Percentiles rank a stretch among this genome's conserved stretches.
Conservation (phyloP, 2,329 filamentous ascomycete genomes). For the Clonostachys rosea region DNA sequence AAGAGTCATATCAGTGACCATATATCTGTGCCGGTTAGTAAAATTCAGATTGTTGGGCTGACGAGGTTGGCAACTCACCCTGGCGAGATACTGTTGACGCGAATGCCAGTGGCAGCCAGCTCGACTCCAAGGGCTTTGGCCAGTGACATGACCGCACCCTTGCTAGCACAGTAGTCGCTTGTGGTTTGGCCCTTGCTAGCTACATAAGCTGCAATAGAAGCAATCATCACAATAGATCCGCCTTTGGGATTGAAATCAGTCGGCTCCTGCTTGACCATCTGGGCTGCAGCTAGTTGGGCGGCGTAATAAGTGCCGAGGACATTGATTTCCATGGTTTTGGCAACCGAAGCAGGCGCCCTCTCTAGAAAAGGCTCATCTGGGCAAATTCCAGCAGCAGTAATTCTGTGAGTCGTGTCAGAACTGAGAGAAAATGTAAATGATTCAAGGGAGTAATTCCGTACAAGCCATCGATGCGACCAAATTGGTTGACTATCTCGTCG, state of each 20-base stretch:
- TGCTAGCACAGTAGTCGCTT: constrained; percentile 36
- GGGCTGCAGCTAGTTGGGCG: constrained; percentile 23
- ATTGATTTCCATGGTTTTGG: constrained; percentile 17
- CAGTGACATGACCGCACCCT: constrained; percentile 37
- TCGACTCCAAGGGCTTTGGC: constrained; percentile 30
- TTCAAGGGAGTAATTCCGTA: not conserved
- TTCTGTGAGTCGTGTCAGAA: constrained; percentile 1
- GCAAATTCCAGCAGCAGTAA: constrained; percentile 18
- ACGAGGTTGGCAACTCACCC: constrained; percentile 12
- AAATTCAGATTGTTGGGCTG: not conserved
- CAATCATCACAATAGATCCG: constrained; percentile 23
- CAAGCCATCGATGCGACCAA: not conserved
- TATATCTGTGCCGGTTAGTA: constrained; percentile 13
- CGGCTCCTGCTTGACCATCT: constrained; percentile 22
- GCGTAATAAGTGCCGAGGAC: constrained; percentile 24
- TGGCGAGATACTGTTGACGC: constrained; percentile 25
- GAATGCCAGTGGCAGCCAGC: constrained; percentile 18
- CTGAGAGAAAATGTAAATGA: not conserved
- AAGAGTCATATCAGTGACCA: constrained; percentile 24
- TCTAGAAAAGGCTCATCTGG: constrained; percentile 18
- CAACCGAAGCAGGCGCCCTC: constrained; percentile 12
- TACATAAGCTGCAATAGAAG: constrained; percentile 21
- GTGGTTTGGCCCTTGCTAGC: constrained; percentile 20
- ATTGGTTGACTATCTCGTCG: not conserved
- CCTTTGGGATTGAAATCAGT: constrained; percentile 11